A percentile compares a stretch with the other conserved stretches of the same genome.
These are phyloP conservation scores for Sordariomycetes sp. DNA, from an alignment of 2,329 filamentous ascomycete species.

Conservation along the genomic window DNA sequence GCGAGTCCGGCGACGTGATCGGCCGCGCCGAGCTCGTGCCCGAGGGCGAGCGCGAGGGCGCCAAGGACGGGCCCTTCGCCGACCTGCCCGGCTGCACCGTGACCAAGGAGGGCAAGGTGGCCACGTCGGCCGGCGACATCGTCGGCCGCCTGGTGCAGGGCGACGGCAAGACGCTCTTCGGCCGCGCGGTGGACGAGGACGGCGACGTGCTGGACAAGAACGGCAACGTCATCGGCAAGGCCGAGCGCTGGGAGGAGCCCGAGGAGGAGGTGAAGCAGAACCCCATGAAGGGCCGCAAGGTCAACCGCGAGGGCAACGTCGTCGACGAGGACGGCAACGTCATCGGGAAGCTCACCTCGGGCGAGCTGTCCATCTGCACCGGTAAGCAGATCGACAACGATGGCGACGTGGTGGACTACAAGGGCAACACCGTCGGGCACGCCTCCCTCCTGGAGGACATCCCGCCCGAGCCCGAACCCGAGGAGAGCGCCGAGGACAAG, in stretches of 20 bases:
- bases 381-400: conserved; percentile 63
- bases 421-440: conserved; percentile 57
- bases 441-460: conserved; percentile 55
- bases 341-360: conserved; percentile 57
- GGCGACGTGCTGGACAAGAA: conserved; percentile 75
- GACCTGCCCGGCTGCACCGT: conserved; percentile 56
- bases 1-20: conserved; percentile 61
- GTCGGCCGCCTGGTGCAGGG: conserved; percentile 64
- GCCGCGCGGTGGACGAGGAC: conserved; percentile 68
- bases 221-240: conserved; percentile 45
- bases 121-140: conserved; percentile 55
- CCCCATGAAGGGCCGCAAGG: conserved; percentile 40
- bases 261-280: conserved; percentile 40
- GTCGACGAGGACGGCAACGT: conserved; percentile 47
- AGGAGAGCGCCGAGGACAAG: conserved; percentile 39
- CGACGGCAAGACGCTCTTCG: conserved; percentile 61
- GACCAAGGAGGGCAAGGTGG: conserved; percentile 57
- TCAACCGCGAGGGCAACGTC: conserved; percentile 50
- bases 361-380: conserved; percentile 51
- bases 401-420: conserved; percentile 60
- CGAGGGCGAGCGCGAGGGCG: conserved; percentile 51
- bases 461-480: conserved; percentile 28
- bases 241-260: conserved; percentile 48
- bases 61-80: conserved; percentile 58
- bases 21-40: conserved; percentile 58